Evolutionary conservation across 1,284 basidiomycete species (phyloP), one percentile per base, ranked within the genome.

Genomic region (Ceratobasidium sp.): DNA sequence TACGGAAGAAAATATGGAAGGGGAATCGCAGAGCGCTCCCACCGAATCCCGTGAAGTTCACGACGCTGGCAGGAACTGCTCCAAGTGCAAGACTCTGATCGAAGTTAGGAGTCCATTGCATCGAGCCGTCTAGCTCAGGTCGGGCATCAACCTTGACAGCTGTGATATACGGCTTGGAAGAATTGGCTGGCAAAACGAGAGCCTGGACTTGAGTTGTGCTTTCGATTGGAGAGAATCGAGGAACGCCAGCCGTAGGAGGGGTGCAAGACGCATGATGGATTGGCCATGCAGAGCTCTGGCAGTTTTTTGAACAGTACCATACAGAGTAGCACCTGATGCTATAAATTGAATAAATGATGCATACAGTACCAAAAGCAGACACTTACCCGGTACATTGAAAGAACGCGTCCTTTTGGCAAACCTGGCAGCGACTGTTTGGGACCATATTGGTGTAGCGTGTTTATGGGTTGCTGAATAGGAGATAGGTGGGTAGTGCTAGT

Each of bases 1-100:
- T 46, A 21, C 74, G 75, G 67, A 75, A 75, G 43, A 74, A 74
- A 23, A 74, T 32, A 34, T 75, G 74, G 23, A 75, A 57, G n/a
- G 74, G 74, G 71, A 75, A 75, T 3, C 74, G 69, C 26, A 75
- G 59, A 12, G 55, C 59, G 69, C 70, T 71, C 18, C 74, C 74
- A 4, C 74, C 74, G 34, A 75, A 61, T 23, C 74, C 74, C 41
- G 70, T 70, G 9, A 74, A 65, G 46, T 75, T 62, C 16, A 62
- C 28, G 36, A 62, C 28, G 59, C 43, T 62, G 21, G 59, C 59
- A 2, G 59, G 59, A 18, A 41, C 23, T 4, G 43, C 14, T 46
- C 59, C 59, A 18, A 62, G 41, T 26, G n/a, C 28, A 5, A 62
- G 23, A 18, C 5, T 23, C 2, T 18, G 32, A 46, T 46, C 59